Evolutionary conservation across 371 early-diverging fungal genomes (phyloP).

Genomic region (Batkoa obscura): DNA sequence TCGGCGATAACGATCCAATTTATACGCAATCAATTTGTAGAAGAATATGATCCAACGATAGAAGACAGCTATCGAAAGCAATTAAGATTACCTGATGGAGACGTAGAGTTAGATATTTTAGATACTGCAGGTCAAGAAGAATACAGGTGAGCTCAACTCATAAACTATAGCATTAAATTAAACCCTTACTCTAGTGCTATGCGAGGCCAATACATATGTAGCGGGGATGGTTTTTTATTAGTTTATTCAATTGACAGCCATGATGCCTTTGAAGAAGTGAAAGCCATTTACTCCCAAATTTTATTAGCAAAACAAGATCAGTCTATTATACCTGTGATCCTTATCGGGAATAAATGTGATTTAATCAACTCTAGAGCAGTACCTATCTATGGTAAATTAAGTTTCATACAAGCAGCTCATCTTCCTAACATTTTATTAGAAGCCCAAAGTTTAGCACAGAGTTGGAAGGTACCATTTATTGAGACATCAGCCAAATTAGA

Average conservation of each 20-base stretch:
- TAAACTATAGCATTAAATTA: background rate
- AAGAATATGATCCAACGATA: constrained; percentile 80
- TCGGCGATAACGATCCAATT: constrained; percentile 89
- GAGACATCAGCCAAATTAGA: constrained; percentile 69
- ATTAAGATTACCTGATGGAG: constrained; percentile 61
- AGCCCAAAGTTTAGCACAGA: constrained; percentile 34
- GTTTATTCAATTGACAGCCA: constrained; percentile 60
- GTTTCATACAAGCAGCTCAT: background rate
- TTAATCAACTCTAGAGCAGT: constrained; percentile 60
- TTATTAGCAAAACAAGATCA: constrained; percentile 63
- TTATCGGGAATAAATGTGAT: constrained; percentile 93
- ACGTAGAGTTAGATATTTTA: constrained; percentile 64
- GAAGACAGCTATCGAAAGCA: constrained; percentile 88
- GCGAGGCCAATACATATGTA: constrained; percentile 44
- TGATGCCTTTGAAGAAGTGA: constrained; percentile 60
- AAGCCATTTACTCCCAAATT: constrained; percentile 53
- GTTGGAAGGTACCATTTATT: constrained; percentile 54
- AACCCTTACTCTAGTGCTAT: constrained; percentile 8
- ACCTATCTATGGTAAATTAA: constrained; percentile 24
- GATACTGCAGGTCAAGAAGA: constrained; percentile 90
- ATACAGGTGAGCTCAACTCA: constrained; percentile 34
- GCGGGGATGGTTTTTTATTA: constrained; percentile 72
- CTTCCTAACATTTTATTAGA: constrained; percentile 14
- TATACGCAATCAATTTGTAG: constrained; percentile 75
- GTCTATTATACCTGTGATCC: constrained; percentile 64